These are phyloP conservation scores for Epichloe typhina DNA, from an alignment of 2,329 filamentous ascomycete genomes.

Conservation along the genomic window DNA sequence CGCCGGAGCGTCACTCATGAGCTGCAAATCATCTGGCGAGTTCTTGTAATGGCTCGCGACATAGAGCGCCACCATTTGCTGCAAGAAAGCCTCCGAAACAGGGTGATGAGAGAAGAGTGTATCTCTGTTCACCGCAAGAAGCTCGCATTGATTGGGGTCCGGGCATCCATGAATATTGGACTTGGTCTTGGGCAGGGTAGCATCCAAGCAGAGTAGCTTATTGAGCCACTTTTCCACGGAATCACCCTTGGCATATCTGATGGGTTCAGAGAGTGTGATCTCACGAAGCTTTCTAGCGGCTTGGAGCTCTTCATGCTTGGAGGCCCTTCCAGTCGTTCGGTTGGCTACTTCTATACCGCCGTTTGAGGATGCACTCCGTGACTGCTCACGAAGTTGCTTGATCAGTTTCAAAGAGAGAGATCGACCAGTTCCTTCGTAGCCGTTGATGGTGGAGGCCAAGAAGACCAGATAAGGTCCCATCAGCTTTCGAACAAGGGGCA, in stretches of 20 bases:
- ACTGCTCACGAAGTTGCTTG: constrained; percentile 91
- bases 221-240: constrained; percentile 95
- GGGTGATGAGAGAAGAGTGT: constrained; percentile 97
- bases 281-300: constrained; percentile 75
- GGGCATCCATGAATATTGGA: constrained; percentile 66
- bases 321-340: constrained; percentile 60
- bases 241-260: constrained; percentile 85
- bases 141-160: constrained; percentile 80
- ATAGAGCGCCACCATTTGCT: constrained; percentile 96
- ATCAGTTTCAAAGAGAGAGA: constrained; percentile 94
- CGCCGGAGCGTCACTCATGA: constrained; percentile 95
- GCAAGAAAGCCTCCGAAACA: constrained; percentile 90
- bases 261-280: constrained; percentile 86
- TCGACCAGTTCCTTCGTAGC: constrained; percentile 92
- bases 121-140: constrained; percentile 89
- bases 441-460: constrained; percentile 98
- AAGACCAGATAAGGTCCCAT: constrained; percentile 97
- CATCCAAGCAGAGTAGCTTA: constrained; percentile 82
- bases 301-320: constrained; percentile 49
- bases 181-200: constrained; percentile 69
- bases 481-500: constrained; percentile 83
- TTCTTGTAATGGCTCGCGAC: constrained; percentile 98
- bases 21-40: constrained; percentile 90
- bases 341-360: constrained; percentile 59
- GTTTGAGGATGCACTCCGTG: constrained; percentile 45